A percentile compares a stretch with the other conserved stretches of the same genome.
Conservation (phyloP, 2,329 filamentous ascomycete species). For the Cercospora beticola region DNA sequence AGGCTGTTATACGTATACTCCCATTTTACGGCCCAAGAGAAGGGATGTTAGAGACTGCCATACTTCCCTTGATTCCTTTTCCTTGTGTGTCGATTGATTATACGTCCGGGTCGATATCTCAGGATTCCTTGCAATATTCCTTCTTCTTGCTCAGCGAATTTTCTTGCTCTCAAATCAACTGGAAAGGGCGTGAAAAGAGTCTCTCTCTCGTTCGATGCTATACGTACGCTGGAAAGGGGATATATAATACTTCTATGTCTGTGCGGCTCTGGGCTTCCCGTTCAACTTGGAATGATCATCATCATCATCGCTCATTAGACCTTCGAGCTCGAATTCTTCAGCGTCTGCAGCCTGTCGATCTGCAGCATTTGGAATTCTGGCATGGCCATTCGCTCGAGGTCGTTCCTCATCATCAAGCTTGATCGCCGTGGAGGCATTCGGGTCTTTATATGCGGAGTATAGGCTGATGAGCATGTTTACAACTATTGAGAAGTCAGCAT, state of each 20-base stretch:
- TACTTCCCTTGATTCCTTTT: neutral
- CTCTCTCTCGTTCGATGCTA: neutral
- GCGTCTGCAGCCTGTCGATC: slow-evolving; percentile 70
- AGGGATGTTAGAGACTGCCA: neutral
- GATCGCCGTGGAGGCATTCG: slow-evolving; percentile 37
- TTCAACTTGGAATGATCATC: slow-evolving; percentile 41
- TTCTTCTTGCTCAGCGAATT: neutral
- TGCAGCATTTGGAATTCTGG: slow-evolving; percentile 40
- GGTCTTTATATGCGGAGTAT: slow-evolving; percentile 66
- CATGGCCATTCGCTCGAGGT: slow-evolving; percentile 46
- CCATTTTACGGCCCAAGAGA: neutral
- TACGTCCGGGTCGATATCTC: neutral
- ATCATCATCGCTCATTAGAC: slow-evolving; percentile 85
- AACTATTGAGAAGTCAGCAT: slow-evolving; percentile 47
- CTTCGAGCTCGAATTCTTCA: slow-evolving; percentile 91
- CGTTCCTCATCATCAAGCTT: slow-evolving; percentile 37
- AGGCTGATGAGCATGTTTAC: slow-evolving; percentile 81
- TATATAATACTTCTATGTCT: neutral
- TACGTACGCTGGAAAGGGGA: slow-evolving; percentile 1
- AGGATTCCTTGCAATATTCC: neutral
- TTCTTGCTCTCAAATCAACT: neutral
- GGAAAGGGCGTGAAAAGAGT: neutral
- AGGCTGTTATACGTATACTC: neutral
- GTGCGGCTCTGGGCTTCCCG: slow-evolving; percentile 12
- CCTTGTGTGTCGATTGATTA: neutral